Conservation (phyloP, 495 filamentous ascomycete genomes). For the Collariella sp. region DNA sequence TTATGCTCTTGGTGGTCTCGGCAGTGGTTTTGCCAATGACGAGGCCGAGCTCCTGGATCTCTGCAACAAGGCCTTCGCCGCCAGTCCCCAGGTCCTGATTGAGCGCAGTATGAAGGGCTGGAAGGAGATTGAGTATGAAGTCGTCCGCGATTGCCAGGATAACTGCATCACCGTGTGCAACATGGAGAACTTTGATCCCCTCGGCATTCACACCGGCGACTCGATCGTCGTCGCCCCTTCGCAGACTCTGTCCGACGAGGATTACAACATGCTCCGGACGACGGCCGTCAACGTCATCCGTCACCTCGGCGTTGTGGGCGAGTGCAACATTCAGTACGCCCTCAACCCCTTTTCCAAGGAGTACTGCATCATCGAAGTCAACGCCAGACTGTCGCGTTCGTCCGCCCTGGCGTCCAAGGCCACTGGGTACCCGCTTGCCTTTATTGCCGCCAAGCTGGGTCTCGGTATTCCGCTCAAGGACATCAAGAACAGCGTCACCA, state of each 20-base stretch:
- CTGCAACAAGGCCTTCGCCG: conserved; percentile 92
- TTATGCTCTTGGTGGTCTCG: conserved; percentile 90
- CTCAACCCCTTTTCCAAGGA: conserved; percentile 92
- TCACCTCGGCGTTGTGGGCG: conserved; percentile 90
- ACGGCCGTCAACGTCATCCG: conserved; percentile 94
- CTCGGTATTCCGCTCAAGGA: conserved; percentile 92
- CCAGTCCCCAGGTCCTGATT: conserved; percentile 90
- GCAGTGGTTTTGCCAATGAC: conserved; percentile 91
- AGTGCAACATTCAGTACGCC: conserved; percentile 98
- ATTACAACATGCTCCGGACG: conserved; percentile 97
- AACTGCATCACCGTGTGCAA: conserved; percentile 99
- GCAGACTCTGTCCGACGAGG: conserved; percentile 92
- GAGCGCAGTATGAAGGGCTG: conserved; percentile 99
- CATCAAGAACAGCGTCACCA: conserved; percentile 92
- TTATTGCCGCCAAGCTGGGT: conserved; percentile 92
- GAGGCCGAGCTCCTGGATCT: conserved; percentile 78
- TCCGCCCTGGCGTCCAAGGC: conserved; percentile 96
- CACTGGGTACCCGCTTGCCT: conserved; percentile 93
- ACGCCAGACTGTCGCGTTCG: conserved; percentile 91
- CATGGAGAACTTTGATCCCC: conserved; percentile 98
- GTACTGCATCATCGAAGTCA: conserved; percentile 97
- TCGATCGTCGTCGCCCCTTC: conserved; percentile 94
- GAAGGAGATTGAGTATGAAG: conserved; percentile 98
- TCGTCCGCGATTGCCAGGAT: conserved; percentile 85
- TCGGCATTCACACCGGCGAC: conserved; percentile 94